Base-by-base conservation (phyloP, 148 eudicot species). In the Camellia japonica region DNA sequence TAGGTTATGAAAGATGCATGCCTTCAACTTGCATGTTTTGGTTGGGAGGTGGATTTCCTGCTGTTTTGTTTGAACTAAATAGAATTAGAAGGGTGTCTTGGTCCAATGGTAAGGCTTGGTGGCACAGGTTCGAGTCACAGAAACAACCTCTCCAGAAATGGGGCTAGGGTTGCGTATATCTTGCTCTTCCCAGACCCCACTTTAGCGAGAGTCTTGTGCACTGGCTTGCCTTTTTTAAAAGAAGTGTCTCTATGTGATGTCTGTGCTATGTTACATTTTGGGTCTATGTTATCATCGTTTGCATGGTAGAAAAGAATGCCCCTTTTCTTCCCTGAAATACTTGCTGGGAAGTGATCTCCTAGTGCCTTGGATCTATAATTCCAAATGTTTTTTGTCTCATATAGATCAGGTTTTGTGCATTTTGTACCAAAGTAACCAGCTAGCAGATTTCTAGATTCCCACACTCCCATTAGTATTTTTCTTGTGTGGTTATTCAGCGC, bases 31-130 rank as follows among this genome's bases (percentile, higher is more conserved):
- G 46, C n/a, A 47, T 43, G 56, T n/a, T 46, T n/a, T 47, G 74
- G 74, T 49, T 23, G 38, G 38, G n/a, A 71, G 56, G 74, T 14
- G 54, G 42, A 71, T 51, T 49, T 71, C 12, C 30, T 71, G 74
- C 9, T 7, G 52, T 7, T 49, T 49, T 49, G 52, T 49, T 49
- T 49, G 52, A 49, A 49, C 52, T 49, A 49, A 49, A 49, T 7
- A 49, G 52, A 49, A 49, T 49, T 49, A 49, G 38, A 30, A 30
- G 38, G 38, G 38, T 30, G 38, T 30, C 38, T 30, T 30, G 38
- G 38, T 30, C 38, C 38, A 30, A 30, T 30, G 38, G 38, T 30
- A 30, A 30, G 38, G 1, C 38, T 30, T 30, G 38, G 38, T 30
- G 38, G 38, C 38, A 30, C 38, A 30, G 38, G 38, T 30, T 1